These are phyloP conservation scores for Nicotiana benthamiana DNA, from an alignment of 257 asterid species.

Conservation along the genomic window DNA sequence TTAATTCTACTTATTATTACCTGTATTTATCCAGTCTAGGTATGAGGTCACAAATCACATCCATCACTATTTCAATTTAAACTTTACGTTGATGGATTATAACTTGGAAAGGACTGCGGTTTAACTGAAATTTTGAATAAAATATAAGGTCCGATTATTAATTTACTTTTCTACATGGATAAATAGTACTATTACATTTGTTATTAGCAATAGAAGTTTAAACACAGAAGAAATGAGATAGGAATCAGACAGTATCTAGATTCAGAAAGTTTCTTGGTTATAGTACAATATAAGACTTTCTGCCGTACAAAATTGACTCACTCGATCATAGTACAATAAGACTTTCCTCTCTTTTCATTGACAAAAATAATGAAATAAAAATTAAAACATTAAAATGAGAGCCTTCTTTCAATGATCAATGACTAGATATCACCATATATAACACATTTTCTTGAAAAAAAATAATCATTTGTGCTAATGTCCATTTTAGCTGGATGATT, in stretches of 20 bases:
- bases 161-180: no score
- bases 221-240: background rate
- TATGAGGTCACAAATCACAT: no score
- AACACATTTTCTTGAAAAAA: background rate
- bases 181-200: no score
- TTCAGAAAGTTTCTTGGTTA: background rate
- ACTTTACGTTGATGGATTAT: no score
- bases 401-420: background rate
- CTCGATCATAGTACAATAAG: background rate
- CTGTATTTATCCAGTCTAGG: no score
- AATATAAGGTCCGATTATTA: no score
- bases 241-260: background rate
- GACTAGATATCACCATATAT: background rate
- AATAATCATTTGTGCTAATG: background rate
- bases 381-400: background rate
- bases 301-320: background rate
- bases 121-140: no score
- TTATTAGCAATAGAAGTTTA: no score
- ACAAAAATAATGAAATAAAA: background rate
- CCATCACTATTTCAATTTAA: no score
- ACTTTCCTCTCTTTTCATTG: background rate
- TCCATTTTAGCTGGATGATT: background rate
- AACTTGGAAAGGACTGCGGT: no score
- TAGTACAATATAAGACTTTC: no score
- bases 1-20: no score